These are phyloP conservation scores for Fusarium ambrosium DNA, from an alignment of 2,329 filamentous ascomycete species.

Conservation along the genomic window DNA sequence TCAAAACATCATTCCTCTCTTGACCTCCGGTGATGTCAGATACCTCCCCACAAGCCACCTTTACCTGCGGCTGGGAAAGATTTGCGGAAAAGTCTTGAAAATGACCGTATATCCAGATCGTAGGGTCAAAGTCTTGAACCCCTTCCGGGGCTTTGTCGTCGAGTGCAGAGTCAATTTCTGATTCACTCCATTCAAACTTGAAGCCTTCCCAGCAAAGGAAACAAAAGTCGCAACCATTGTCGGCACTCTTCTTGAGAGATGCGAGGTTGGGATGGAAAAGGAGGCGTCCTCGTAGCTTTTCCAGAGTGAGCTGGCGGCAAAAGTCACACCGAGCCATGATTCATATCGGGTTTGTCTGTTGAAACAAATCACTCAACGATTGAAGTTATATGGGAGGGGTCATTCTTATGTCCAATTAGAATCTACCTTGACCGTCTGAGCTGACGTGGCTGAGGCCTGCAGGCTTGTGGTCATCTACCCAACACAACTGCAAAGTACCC, in stretches of 20 bases:
- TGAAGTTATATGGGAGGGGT: not conserved
- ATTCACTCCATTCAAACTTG: not conserved
- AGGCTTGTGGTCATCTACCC: not conserved
- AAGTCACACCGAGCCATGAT: slow-evolving; percentile 1
- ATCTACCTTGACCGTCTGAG: not conserved
- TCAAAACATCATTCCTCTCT: slow-evolving; percentile 1
- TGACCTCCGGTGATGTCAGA: not conserved
- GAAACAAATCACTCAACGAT: not conserved
- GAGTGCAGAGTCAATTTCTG: slow-evolving; percentile 3
- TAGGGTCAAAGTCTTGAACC: not conserved
- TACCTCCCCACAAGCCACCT: slow-evolving; percentile 3
- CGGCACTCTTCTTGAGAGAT: slow-evolving; percentile 6
- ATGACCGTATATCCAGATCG: slow-evolving; percentile 18
- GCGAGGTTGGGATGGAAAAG: slow-evolving; percentile 6
- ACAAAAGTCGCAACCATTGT: slow-evolving; percentile 19
- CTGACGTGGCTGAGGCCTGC: not conserved
- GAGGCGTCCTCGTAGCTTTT: not conserved
- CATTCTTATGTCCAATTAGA: not conserved
- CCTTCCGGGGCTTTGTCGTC: not conserved
- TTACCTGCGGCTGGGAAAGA: not conserved
- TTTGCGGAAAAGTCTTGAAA: not conserved
- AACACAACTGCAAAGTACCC: not conserved
- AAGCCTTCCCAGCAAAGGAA: slow-evolving; percentile 20
- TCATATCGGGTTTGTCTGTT: not conserved
- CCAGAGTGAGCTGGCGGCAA: not conserved